Percentiles rank a stretch among this genome's conserved stretches.
Conservation (phyloP, 1,284 basidiomycete species). For the Moniliella sp. region DNA sequence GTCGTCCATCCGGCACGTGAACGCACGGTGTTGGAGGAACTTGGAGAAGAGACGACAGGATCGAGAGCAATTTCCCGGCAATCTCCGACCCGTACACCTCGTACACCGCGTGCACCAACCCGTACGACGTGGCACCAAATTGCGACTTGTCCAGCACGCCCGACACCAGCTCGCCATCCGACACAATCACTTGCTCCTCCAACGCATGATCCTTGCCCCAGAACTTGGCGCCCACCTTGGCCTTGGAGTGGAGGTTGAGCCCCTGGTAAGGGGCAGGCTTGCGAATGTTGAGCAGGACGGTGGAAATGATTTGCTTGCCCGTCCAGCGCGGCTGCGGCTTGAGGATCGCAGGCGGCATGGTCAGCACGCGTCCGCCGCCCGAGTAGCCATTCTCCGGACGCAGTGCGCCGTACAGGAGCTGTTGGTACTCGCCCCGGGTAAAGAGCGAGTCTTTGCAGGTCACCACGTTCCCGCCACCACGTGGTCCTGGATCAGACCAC, state of each 20-base stretch:
- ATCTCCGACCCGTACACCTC: conserved; percentile 82
- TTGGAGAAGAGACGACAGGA: conserved; percentile 90
- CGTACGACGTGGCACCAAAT: conserved; percentile 84
- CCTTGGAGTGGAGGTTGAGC: conserved; percentile 63
- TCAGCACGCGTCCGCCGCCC: conserved; percentile 49
- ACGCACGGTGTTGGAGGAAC: conserved; percentile 83
- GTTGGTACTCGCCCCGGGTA: conserved; percentile 82
- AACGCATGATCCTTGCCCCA: conserved; percentile 45
- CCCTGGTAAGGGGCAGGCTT: conserved; percentile 53
- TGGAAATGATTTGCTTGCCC: conserved; percentile 73
- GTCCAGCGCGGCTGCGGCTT: conserved; percentile 82
- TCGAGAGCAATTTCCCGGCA: conserved; percentile 74
- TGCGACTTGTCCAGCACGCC: conserved; percentile 88
- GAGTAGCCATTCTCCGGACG: conserved; percentile 63
- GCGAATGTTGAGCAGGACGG: conserved; percentile 52
- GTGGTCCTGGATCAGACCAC: conserved; percentile 95
- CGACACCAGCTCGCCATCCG: conserved; percentile 80
- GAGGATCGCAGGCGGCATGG: conserved; percentile 73
- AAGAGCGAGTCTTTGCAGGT: conserved; percentile 88
- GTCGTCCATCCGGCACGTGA: conserved; percentile 98
- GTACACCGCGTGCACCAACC: conserved; percentile 91
- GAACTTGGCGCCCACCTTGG: conserved; percentile 57
- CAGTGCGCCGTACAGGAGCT: conserved; percentile 82
- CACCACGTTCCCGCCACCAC: conserved; percentile 97
- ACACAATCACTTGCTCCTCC: conserved; percentile 72